Base-by-base conservation (phyloP, 495 filamentous ascomycete genomes). In the Wilcoxina mikolae region DNA sequence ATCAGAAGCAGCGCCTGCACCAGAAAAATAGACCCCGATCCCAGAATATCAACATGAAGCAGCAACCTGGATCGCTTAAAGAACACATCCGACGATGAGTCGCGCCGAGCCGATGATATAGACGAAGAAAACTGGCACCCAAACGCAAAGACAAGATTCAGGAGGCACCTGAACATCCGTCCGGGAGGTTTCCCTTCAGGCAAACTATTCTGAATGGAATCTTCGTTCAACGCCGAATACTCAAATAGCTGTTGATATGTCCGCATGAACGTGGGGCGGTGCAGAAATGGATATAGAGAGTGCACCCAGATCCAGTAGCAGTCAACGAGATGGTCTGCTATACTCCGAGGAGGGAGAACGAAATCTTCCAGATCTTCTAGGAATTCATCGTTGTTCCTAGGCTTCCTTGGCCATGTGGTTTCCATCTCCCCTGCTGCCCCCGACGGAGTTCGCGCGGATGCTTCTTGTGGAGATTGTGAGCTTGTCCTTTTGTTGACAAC, bases 81-180 rank as follows among this genome's bases (percentile, higher is more conserved):
- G 50, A 71, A 72, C n/a, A 61, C 59, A 29, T 66, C 60, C 3
- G 66, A 61, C 0, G 59, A 43, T 9, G 54, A 54, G 17, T 61
- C 47, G n/a, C 65, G 56, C 38, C 68, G 51, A 2, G 17, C 43
- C 2, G 58, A 42, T 0, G 59, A 31, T 0, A 69, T 55, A 3
- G 49, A 33, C 17, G 64, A 56, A 24, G 62, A 62, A 10, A 69
- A 63, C 46, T 69, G 67, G 55, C 68, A 72, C 0, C 64, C 70
- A 11, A 70, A 44, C 7, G 71, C 69, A 18, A 74, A 66, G 3
- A 70, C 51, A 4, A 67, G 60, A 55, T 72, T 73, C 15, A 73
- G 48, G 0, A 57, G 62, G 24, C 68, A 66, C 17, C 62, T 55
- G 54, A 71, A 71, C 4, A 71, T 51, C 18, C 51, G 3, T 61